Conservation (phyloP, 805 yeast genomes). For the Saccharomycopsis javanensis region DNA sequence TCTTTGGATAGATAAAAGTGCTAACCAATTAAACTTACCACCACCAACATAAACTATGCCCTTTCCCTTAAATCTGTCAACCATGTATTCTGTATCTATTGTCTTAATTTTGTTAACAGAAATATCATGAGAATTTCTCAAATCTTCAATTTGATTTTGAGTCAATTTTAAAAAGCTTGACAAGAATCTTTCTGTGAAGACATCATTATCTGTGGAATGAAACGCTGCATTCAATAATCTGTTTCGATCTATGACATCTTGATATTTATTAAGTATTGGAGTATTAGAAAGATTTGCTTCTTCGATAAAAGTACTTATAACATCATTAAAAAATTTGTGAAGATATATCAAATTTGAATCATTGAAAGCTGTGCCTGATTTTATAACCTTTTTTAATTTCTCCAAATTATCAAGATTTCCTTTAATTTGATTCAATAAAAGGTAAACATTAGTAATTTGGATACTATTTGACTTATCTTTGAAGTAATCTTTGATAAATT, state of each 20-base stretch:
- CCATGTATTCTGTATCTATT: conserved; percentile 33
- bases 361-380: conserved; percentile 26
- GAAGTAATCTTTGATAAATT: neutral
- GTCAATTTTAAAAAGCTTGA: conserved; percentile 38
- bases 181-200: conserved; percentile 46
- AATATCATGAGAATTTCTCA: conserved; percentile 38
- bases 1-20: conserved; percentile 39
- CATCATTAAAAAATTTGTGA: conserved; percentile 33
- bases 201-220: conserved; percentile 29
- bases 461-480: conserved; percentile 4
- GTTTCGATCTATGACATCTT: conserved; percentile 35
- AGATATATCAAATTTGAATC: conserved; percentile 28
- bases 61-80: conserved; percentile 32
- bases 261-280: conserved; percentile 37
- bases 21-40: conserved; percentile 47
- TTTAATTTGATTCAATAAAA: neutral
- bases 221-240: conserved; percentile 49
- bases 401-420: conserved; percentile 8
- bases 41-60: conserved; percentile 63
- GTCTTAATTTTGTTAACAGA: conserved; percentile 41
- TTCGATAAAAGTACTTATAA: conserved; percentile 34
- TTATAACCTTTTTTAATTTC: conserved; percentile 21
- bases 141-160: conserved; percentile 32
- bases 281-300: conserved; percentile 23
- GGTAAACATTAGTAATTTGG: conserved; percentile 4